phyloP scores from a whole-genome alignment of 1,139 yeast species.

The Kodamaea sp. region DNA sequence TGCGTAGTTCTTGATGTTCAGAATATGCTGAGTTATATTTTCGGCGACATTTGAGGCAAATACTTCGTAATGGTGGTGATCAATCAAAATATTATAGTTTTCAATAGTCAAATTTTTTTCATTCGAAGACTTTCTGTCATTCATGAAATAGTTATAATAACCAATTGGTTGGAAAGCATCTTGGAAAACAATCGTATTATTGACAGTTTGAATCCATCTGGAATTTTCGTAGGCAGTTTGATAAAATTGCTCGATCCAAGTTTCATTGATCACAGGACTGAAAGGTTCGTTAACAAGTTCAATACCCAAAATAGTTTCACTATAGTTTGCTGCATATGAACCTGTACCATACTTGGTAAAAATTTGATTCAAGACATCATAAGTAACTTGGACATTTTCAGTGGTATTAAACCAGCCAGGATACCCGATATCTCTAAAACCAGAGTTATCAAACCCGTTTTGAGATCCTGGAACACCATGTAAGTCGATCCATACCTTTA shows the following conservation, averaged over 20 bases:
- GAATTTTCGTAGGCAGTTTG: conserved; percentile 37
- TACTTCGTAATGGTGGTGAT: conserved; percentile 65
- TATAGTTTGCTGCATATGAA: conserved; percentile 27
- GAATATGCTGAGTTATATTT: conserved; percentile 36
- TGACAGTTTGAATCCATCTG: conserved; percentile 30
- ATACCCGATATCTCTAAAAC: conserved; percentile 43
- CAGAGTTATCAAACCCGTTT: conserved; percentile 71
- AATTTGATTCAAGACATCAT: conserved; percentile 41
- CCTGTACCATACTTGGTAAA: conserved; percentile 42
- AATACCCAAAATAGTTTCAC: conserved; percentile 54
- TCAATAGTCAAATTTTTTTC: conserved; percentile 12
- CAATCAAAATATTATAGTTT: conserved; percentile 47
- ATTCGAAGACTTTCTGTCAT: conserved; percentile 18
- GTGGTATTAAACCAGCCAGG: conserved; percentile 50
- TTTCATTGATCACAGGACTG: conserved; percentile 38
- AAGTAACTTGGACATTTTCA: conserved; percentile 41
- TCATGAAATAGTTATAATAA: conserved; percentile 48
- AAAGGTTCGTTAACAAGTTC: conserved; percentile 69
- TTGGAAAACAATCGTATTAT: conserved; percentile 51
- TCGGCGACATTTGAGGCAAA: conserved; percentile 44
- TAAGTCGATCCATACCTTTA: conserved; percentile 60
- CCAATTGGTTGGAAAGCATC: conserved; percentile 55
- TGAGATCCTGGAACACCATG: conserved; percentile 70
- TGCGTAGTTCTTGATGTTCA: conserved; percentile 36
- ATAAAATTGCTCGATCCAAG: conserved; percentile 39